Evolutionary conservation across 1,284 basidiomycete genomes (phyloP), one percentile per base, ranked within the genome.

Genomic region (Trichosporon asahii): DNA sequence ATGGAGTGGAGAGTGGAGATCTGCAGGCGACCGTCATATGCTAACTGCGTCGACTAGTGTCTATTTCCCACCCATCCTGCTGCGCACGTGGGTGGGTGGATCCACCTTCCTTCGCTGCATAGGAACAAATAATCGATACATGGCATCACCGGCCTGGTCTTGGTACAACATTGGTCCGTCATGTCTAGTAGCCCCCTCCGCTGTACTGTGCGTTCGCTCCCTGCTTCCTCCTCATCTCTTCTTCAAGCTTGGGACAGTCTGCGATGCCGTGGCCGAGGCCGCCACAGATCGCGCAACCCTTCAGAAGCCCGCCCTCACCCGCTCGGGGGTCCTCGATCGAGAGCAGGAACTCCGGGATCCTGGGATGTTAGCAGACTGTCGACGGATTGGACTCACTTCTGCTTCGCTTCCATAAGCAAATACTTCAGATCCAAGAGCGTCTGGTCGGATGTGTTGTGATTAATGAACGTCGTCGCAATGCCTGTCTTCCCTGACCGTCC

Each of bases 391-490:
- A 86, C 88, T 67, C 71, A 91, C 92, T 95, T 95, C 85, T 99
- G 97, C 67, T 96, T 97, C 1, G 96, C 95, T 83, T 99, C 97
- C 87, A 97, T 91, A 66, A 99, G 85, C 65, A 99, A 85, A 80
- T 99, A 99, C 84, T 99, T 99, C 73, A 99, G 86, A 86, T 99
- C 97, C 72, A 99, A 84, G 64, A 99, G 85, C 0, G 96, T 99
- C 85, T 98, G 95, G 80, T 99, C 95, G 0, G 91, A 88, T 2
- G 95, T 97, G 78, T 93, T 93, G 90, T 95, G 95, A 81, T 99
- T 99, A 69, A 99, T 94, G 82, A 99, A 99, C n/a, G 97, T 97
- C 25, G 97, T 99, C n/a, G 97, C 97, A 68, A 98, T 95, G 73
- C 97, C 97, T 1, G 96, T 99, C 82, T 98, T 98, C 27, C 97